Percentiles rank a stretch among this genome's conserved stretches.
These are phyloP conservation scores for Solanum chacoense DNA, from an alignment of 305 asterid genomes.

Conservation along the genomic window DNA sequence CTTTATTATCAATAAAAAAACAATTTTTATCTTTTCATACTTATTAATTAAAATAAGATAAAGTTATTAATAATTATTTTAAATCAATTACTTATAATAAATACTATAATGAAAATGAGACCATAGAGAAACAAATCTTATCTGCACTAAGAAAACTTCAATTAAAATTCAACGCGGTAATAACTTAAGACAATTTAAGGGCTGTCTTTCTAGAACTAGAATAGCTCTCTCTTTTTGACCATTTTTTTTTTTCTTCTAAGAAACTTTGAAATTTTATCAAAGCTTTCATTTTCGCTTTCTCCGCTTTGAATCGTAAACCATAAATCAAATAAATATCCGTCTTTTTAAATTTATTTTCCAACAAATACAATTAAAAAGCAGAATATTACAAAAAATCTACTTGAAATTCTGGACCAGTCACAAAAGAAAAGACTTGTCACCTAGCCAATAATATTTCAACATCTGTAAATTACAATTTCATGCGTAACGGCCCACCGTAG, in stretches of 20 bases:
- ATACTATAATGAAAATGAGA: background rate
- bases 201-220: conserved; percentile 9
- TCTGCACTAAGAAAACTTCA: background rate
- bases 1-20: background rate
- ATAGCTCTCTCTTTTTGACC: background rate
- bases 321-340: background rate
- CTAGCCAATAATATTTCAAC: background rate
- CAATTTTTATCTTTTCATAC: background rate
- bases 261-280: background rate
- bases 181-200: conserved; percentile 18
- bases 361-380: background rate
- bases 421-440: conserved; percentile 23
- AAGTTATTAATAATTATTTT: background rate
- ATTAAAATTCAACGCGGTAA: background rate
- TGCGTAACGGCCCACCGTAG: conserved; percentile 45
- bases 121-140: background rate
- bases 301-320: background rate
- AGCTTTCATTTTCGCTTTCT: background rate
- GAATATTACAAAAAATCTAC: background rate
- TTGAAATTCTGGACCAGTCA: background rate
- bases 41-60: background rate
- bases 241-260: background rate
- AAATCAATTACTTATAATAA: background rate
- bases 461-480: conserved; percentile 11
- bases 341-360: background rate